Evolutionary conservation across 495 filamentous ascomycete genomes (phyloP).

Genomic region (Oleoguttula mirabilis): DNA sequence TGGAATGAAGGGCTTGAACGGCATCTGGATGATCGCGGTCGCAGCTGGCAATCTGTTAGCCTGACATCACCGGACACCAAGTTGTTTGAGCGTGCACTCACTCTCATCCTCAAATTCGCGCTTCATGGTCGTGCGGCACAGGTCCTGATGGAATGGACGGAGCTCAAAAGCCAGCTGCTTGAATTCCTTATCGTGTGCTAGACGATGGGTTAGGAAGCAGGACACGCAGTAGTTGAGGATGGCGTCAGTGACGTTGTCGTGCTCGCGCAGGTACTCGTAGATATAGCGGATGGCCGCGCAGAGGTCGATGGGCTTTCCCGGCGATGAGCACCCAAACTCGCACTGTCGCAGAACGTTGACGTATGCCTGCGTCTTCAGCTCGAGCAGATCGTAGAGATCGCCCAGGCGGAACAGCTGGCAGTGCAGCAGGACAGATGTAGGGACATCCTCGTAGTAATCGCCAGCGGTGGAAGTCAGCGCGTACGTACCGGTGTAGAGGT

Average conservation of each 20-base stretch:
- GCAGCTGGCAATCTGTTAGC: slow-evolving; percentile 9
- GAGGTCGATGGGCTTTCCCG: slow-evolving; percentile 21
- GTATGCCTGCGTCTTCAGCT: slow-evolving; percentile 21
- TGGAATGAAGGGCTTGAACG: slow-evolving; percentile 3
- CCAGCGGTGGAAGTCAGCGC: slow-evolving; percentile 4
- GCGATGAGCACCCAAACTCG: slow-evolving; percentile 20
- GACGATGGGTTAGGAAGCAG: slow-evolving; percentile 22
- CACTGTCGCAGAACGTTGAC: slow-evolving; percentile 24
- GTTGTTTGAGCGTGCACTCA: too few relatives aligned
- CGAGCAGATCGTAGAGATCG: slow-evolving; percentile 21
- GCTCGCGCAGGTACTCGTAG: slow-evolving; percentile 20
- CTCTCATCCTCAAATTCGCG: slow-evolving; percentile 25
- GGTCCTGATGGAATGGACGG: slow-evolving; percentile 23
- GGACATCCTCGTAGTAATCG: slow-evolving; percentile 8
- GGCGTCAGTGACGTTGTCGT: slow-evolving; percentile 20
- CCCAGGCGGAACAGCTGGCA: slow-evolving; percentile 25
- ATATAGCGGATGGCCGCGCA: slow-evolving; percentile 25
- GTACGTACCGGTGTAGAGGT: slow-evolving; percentile 26
- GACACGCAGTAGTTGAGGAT: slow-evolving; percentile 28
- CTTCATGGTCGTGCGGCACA: slow-evolving; percentile 21
- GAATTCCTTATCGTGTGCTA: slow-evolving; percentile 22
- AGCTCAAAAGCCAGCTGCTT: slow-evolving; percentile 18
- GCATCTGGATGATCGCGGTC: slow-evolving; percentile 18
- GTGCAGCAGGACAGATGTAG: slow-evolving; percentile 23
- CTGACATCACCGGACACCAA: too few relatives aligned